Percentiles rank a stretch among this genome's conserved stretches.
These are phyloP conservation scores for Globisporangium paddicum DNA, from an alignment of 352 stramenopile genomes.

Conservation along the genomic window DNA sequence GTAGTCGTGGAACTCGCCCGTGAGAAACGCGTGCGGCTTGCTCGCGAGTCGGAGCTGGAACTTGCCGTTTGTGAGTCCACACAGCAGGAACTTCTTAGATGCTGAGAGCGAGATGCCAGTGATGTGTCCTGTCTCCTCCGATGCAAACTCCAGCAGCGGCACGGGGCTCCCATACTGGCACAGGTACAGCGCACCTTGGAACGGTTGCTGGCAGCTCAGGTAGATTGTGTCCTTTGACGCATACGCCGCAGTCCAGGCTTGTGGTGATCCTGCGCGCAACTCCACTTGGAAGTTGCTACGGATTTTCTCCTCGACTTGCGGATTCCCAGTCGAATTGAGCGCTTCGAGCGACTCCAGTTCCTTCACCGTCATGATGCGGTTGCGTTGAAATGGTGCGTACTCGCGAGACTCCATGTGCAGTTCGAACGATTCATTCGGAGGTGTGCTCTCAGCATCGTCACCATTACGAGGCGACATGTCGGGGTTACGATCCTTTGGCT, in stretches of 20 bases:
- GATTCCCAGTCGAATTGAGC: constrained; percentile 34
- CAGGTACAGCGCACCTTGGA: constrained; percentile 30
- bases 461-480: constrained; percentile 10
- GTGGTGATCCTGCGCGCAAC: constrained; percentile 11
- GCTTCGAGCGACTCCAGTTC: constrained; percentile 43
- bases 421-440: constrained; percentile 46
- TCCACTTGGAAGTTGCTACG: constrained; percentile 48
- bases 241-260: constrained; percentile 42
- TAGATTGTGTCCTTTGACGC: constrained; percentile 32
- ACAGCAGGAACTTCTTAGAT: constrained; percentile 69
- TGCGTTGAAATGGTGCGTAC: constrained; percentile 40
- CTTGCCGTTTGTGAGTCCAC: constrained; percentile 70
- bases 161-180: constrained; percentile 24
- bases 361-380: constrained; percentile 38
- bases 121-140: constrained; percentile 29
- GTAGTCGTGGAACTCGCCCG: constrained; percentile 75
- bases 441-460: constrained; percentile 14
- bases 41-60: constrained; percentile 61
- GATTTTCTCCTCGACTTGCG: constrained; percentile 42
- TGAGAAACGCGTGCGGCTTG: constrained; percentile 62
- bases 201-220: constrained; percentile 38
- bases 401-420: constrained; percentile 35
- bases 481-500: not conserved
- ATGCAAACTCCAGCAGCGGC: constrained; percentile 39
- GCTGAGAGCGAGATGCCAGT: constrained; percentile 35